Conservation (phyloP, 23 red algal genomes). For the Gracilaria vermiculophylla region DNA sequence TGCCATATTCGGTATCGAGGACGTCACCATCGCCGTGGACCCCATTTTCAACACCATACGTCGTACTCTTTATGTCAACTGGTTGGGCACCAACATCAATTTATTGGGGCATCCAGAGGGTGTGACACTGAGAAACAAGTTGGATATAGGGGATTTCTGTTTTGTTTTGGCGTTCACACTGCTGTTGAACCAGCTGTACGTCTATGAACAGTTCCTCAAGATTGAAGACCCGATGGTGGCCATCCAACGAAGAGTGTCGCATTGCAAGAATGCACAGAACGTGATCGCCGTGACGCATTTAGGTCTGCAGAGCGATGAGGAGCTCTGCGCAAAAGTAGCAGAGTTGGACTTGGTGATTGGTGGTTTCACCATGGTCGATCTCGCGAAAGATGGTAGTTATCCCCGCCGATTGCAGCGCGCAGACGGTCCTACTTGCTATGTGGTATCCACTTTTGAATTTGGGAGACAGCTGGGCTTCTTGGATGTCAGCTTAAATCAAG, state of each 20-base stretch:
- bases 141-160: background rate
- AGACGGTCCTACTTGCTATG: conserved; percentile 1
- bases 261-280: background rate
- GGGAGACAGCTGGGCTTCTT: conserved; percentile 3
- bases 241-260: background rate
- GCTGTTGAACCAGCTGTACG: background rate
- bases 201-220: background rate
- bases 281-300: conserved; percentile 13
- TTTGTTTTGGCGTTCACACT: background rate
- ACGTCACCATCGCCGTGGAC: background rate
- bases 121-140: background rate
- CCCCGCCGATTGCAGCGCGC: background rate
- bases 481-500: background rate
- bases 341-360: conserved; percentile 26
- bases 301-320: background rate
- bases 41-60: conserved; percentile 4
- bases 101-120: background rate
- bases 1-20: conserved; percentile 8
- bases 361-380: background rate
- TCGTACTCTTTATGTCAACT: conserved; percentile 2
- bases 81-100: conserved; percentile 1
- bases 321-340: background rate
- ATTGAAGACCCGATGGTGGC: background rate
- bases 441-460: background rate
- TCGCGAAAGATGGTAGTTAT: background rate